Base-by-base conservation (phyloP, 1,284 basidiomycete genomes). In the Schizophyllum commune region DNA sequence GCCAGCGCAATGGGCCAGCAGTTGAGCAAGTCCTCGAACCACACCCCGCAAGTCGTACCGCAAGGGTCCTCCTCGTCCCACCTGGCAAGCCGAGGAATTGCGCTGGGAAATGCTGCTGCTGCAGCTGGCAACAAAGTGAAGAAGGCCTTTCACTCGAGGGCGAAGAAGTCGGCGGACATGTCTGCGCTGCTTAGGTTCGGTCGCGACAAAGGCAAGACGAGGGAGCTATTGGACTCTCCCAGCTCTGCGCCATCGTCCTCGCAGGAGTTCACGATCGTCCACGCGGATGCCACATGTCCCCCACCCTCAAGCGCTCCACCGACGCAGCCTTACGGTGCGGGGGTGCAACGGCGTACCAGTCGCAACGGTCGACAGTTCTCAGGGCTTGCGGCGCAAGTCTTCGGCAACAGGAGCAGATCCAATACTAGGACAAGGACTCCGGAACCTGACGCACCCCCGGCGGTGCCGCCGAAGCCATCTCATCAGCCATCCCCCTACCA, bases 131-230 rank as follows among this genome's bases (percentile, higher is more conserved):
- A 74, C 66, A 83, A 80, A 68, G 73, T 90, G 62, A 85, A 83
- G 67, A 85, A 86, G 61, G 86, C 82, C 19, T 85, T 88, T 67
- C 82, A 73, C 53, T 78, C 74, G 8, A 80, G 86, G 56, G 78
- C 84, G 67, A 89, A 86, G 76, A 86, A 84, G 70, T 81, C 84
- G 8, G 83, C 86, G 67, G 79, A 82, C 67, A 68, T 68, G 22
- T 65, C 66, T 60, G 65, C 61, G 51, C 22, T 66, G 65, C 68
- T 69, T 66, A 60, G 66, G 61, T 51, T 57, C 5, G 58, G 55
- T 20, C 47, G 64, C 66, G 57, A 65, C 64, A 56, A 52, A 13
- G 54, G 27, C 58, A 47, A 22, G 57, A 22, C n/a, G 22, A 21
- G 39, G 58, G 21, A 57, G 32, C 52, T 27, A 19, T 19, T 17